A percentile compares a stretch with the other conserved stretches of the same genome.
phyloP scores from a whole-genome alignment of 1,284 basidiomycete species.

The Ganoderma lucidum region DNA sequence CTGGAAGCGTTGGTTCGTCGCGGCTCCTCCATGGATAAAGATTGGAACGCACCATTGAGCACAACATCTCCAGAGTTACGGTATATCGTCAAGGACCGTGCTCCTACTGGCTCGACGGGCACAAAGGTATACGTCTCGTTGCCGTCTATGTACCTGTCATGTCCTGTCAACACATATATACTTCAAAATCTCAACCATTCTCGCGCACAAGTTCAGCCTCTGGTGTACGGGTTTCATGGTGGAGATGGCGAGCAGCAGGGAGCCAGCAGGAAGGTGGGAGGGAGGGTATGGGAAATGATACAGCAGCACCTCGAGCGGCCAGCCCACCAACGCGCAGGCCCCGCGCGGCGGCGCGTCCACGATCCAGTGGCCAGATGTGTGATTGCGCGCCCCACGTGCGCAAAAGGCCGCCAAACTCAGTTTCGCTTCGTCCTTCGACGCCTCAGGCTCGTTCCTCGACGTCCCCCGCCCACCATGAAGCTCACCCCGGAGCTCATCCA shows the following conservation, averaged over 20 bases:
- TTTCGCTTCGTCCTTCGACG: slow-evolving; percentile 11
- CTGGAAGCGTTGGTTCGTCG: slow-evolving; percentile 45
- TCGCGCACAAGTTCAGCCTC: slow-evolving; percentile 68
- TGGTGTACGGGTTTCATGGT: slow-evolving; percentile 75
- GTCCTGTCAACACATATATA: slow-evolving; percentile 28
- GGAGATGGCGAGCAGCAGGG: slow-evolving; percentile 30
- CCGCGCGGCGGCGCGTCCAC: slow-evolving; percentile 32
- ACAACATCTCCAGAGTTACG: slow-evolving; percentile 76
- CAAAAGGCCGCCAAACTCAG: slow-evolving; percentile 15
- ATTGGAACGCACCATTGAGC: slow-evolving; percentile 63
- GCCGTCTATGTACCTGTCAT: slow-evolving; percentile 66
- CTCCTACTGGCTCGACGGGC: slow-evolving; percentile 67
- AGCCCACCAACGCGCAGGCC: slow-evolving; percentile 26
- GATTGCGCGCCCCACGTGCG: slow-evolving; percentile 33
- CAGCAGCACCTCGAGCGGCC: slow-evolving; percentile 15
- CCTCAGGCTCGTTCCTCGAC: slow-evolving; percentile 23
- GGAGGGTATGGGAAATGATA: slow-evolving; percentile 15
- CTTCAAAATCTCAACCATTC: slow-evolving; percentile 13
- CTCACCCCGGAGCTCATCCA: slow-evolving; percentile 92
- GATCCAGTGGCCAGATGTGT: slow-evolving; percentile 18
- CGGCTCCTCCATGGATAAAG: slow-evolving; percentile 9
- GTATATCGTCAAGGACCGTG: slow-evolving; percentile 73
- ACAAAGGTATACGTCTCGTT: slow-evolving; percentile 82
- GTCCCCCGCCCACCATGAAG: slow-evolving; percentile 67
- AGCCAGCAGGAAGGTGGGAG: slow-evolving; percentile 21